A percentile compares a stretch with the other conserved stretches of the same genome.
These are phyloP conservation scores for Tolypocladium capitatum DNA, from an alignment of 2,329 filamentous ascomycete genomes.

Conservation along the genomic window DNA sequence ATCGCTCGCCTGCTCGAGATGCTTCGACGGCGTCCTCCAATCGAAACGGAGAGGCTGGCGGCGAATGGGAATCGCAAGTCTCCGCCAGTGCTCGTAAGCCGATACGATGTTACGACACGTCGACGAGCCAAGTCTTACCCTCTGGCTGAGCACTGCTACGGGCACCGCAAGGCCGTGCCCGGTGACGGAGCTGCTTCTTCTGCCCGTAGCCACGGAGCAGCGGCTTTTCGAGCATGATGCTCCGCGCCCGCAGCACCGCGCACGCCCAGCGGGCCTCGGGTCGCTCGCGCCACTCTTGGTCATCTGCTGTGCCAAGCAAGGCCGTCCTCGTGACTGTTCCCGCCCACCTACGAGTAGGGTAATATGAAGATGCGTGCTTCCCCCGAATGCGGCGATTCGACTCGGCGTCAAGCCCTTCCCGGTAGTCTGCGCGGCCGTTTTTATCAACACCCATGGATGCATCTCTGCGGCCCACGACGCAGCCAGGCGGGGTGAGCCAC, in stretches of 20 bases:
- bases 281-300: background rate
- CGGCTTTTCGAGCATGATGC: too few species aligned
- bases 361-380: background rate
- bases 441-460: background rate
- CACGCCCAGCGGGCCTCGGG: background rate
- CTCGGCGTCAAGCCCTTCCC: background rate
- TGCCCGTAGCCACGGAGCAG: too few species aligned
- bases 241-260: background rate
- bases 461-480: background rate
- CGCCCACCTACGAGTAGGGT: background rate
- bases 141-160: too few species aligned
- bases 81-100: too few species aligned
- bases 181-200: background rate
- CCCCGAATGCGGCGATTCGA: background rate
- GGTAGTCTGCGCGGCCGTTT: background rate
- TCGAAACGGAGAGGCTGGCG: background rate
- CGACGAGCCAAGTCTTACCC: too few species aligned
- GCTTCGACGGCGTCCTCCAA: background rate
- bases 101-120: too few species aligned
- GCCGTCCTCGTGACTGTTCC: background rate
- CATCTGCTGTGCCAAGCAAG: background rate
- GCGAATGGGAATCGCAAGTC: too few species aligned
- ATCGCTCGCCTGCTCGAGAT: background rate
- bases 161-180: background rate
- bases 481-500: background rate